Conservation (phyloP, 2,329 filamentous ascomycete genomes). For the Pochonia chlamydosporia region DNA sequence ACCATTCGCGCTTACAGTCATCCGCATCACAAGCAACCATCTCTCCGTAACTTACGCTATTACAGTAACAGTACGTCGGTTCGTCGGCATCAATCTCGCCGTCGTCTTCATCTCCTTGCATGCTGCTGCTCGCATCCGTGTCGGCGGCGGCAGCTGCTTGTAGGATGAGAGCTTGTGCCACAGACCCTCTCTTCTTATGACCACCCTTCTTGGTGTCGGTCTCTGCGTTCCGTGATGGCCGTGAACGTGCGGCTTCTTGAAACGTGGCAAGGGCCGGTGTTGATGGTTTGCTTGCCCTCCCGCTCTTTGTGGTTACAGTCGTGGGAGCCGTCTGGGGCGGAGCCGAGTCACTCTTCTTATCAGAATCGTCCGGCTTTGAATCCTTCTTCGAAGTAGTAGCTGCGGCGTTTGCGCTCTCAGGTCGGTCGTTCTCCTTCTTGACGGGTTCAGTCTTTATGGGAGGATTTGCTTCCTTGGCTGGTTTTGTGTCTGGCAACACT, state of each 20-base stretch:
- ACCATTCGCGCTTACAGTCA: constrained; percentile 72
- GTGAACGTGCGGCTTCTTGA: constrained; percentile 48
- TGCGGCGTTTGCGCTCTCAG: constrained; percentile 19
- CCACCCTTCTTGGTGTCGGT: constrained; percentile 46
- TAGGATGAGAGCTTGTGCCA: constrained; percentile 30
- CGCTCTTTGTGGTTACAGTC: constrained; percentile 58
- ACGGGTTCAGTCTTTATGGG: constrained; percentile 24
- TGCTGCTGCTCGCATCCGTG: constrained; percentile 37
- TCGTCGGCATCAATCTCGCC: constrained; percentile 66
- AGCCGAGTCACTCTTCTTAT: constrained; percentile 32
- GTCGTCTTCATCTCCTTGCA: constrained; percentile 31
- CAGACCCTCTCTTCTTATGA: constrained; percentile 51
- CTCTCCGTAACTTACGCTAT: constrained; percentile 73
- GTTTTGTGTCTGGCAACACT: constrained; percentile 39
- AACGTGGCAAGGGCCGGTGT: constrained; percentile 57
- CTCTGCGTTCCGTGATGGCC: constrained; percentile 45
- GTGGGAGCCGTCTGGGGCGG: constrained; percentile 28
- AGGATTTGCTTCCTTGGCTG: constrained; percentile 40
- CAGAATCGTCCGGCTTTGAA: constrained; percentile 30
- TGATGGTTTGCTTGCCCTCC: constrained; percentile 60
- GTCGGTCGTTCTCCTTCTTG: constrained; percentile 27
- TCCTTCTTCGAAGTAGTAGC: constrained; percentile 35
- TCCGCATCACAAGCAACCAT: constrained; percentile 79
- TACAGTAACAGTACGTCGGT: constrained; percentile 73
- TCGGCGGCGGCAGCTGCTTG: constrained; percentile 23